These are phyloP conservation scores for Candida frijolesensis DNA, from an alignment of 1,139 yeast genomes.

Conservation along the genomic window DNA sequence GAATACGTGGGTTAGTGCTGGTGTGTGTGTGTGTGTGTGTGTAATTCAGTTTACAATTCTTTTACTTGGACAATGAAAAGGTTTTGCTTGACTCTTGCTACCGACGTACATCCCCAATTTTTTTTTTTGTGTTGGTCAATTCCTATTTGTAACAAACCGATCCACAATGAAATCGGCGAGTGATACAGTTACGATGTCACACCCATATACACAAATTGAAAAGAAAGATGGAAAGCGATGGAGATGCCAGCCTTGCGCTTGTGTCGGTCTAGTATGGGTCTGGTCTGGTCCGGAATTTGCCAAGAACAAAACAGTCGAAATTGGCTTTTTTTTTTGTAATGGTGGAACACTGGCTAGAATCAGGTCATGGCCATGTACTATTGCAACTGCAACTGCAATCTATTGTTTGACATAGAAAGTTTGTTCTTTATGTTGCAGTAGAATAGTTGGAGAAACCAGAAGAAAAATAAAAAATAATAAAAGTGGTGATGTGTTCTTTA, in stretches of 20 bases:
- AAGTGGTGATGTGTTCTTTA: no score
- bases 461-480: no score
- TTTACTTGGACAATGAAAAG: no score
- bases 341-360: not conserved
- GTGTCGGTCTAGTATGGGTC: not conserved
- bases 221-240: not conserved
- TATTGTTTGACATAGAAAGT: no score
- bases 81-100: no score
- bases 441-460: no score
- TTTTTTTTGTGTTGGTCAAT: not conserved
- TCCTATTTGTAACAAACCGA: not conserved
- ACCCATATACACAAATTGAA: not conserved
- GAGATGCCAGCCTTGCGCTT: not conserved
- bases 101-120: not conserved
- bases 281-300: no score
- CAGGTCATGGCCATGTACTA: not conserved
- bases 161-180: not conserved
- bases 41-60: no score
- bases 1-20: no score
- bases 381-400: no score
- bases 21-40: no score
- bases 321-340: not conserved
- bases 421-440: not conserved
- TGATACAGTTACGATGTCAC: not conserved
- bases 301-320: no score